Percentiles rank a stretch among this genome's conserved stretches.
These are phyloP conservation scores for Citrullus mucosospermus DNA, from an alignment of 306 rosid genomes.

Conservation along the genomic window DNA sequence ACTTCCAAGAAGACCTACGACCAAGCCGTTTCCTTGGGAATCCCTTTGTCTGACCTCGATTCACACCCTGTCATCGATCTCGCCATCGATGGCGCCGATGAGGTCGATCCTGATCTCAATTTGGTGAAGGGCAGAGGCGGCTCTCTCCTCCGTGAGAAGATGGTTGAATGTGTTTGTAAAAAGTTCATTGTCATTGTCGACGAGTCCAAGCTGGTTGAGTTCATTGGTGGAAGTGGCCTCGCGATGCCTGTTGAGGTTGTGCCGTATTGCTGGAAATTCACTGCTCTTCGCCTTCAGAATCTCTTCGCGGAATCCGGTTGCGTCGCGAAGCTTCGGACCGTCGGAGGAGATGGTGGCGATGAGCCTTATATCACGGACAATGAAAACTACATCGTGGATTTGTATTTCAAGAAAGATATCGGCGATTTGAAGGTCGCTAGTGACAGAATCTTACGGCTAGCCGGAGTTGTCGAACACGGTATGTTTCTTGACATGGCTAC, in stretches of 20 bases:
- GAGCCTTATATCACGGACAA: conserved; percentile 65
- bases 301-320: conserved; percentile 52
- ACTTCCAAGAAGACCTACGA: conserved; percentile 66
- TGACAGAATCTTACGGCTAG: conserved; percentile 47
- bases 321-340: conserved; percentile 43
- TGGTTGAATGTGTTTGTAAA: conserved; percentile 64
- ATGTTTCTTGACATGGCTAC: conserved; percentile 85
- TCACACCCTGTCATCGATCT: conserved; percentile 58
- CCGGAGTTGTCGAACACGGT: conserved; percentile 85
- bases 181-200: conserved; percentile 71
- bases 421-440: conserved; percentile 75
- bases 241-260: conserved; percentile 89
- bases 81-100: conserved; percentile 84
- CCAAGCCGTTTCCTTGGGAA: conserved; percentile 55
- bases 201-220: conserved; percentile 52
- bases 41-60: conserved; percentile 67
- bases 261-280: conserved; percentile 64
- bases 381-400: conserved; percentile 56
- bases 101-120: conserved; percentile 62
- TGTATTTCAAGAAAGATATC: conserved; percentile 45
- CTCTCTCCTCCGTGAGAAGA: conserved; percentile 63
- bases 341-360: conserved; percentile 5
- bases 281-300: conserved; percentile 30
- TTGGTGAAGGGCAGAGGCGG: conserved; percentile 86
- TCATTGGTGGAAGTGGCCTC: conserved; percentile 52